A percentile compares a stretch with the other conserved stretches of the same genome.
Conservation (phyloP, 164 flowering plant genomes). For the Paratinospora sagittata region DNA sequence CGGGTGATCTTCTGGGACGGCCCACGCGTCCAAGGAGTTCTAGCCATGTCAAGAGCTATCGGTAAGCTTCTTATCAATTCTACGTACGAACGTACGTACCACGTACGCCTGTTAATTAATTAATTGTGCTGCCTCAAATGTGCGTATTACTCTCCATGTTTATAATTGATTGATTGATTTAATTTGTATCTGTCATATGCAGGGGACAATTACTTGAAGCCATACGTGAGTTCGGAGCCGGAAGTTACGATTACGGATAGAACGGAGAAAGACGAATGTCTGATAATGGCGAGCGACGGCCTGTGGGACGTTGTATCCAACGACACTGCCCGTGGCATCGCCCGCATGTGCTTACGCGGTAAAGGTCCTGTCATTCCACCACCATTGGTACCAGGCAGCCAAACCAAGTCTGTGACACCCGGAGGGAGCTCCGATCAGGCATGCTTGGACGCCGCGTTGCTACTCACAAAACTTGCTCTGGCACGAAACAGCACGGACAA, state of each 20-base stretch:
- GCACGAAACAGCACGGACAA: constrained; percentile 71
- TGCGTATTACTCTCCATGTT: background rate
- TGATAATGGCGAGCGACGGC: constrained; percentile 77
- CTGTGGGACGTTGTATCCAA: constrained; percentile 76
- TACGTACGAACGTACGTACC: background rate
- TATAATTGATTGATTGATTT: background rate
- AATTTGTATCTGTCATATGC: background rate
- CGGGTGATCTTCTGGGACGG: constrained; percentile 83
- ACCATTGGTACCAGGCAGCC: constrained; percentile 22
- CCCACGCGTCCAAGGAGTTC: constrained; percentile 69
- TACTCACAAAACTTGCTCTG: constrained; percentile 75
- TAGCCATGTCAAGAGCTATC: constrained; percentile 90
- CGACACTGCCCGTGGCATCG: constrained; percentile 64
- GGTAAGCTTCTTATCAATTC: constrained; percentile 25
- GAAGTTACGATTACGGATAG: constrained; percentile 59
- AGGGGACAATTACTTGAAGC: constrained; percentile 70
- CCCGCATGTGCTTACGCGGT: constrained; percentile 62
- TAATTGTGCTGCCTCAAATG: background rate
- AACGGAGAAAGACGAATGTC: constrained; percentile 54
- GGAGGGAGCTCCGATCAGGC: constrained; percentile 54
- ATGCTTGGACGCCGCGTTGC: constrained; percentile 63
- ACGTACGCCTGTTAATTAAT: background rate
- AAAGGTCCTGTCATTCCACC: constrained; percentile 26
- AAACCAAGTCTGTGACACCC: constrained; percentile 8
- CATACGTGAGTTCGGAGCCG: constrained; percentile 58